These are phyloP conservation scores for Geotrichum klebahnii DNA, from an alignment of 1,139 yeast species.

Conservation along the genomic window DNA sequence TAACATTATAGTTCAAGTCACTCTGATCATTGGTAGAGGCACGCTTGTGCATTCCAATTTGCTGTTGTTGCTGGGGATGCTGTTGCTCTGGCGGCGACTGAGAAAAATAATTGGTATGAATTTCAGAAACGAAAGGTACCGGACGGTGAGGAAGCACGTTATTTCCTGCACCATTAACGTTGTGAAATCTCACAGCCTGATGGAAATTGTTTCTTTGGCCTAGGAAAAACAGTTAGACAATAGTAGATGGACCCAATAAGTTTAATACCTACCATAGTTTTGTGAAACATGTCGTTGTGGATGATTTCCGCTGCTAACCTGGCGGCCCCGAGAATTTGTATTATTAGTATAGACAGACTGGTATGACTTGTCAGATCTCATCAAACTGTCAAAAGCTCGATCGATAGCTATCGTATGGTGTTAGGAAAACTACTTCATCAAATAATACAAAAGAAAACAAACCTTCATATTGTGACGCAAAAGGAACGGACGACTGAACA, in stretches of 20 bases:
- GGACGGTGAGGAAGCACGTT: background rate
- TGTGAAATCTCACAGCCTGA: background rate
- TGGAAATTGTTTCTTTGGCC: background rate
- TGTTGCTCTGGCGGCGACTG: background rate
- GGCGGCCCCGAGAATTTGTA: slow-evolving; percentile 4
- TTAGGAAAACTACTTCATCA: background rate
- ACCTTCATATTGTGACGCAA: slow-evolving; percentile 19
- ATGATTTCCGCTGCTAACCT: background rate
- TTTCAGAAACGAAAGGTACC: background rate
- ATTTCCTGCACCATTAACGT: too few species aligned
- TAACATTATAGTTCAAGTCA: background rate
- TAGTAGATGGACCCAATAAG: background rate
- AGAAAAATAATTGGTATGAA: background rate
- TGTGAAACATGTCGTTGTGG: slow-evolving; percentile 10
- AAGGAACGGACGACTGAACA: slow-evolving; percentile 13
- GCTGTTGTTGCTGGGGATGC: slow-evolving; percentile 7
- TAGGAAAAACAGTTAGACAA: background rate
- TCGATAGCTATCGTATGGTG: slow-evolving; percentile 13
- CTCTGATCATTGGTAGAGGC: slow-evolving; percentile 2
- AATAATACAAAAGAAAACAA: background rate
- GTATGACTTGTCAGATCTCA: slow-evolving; percentile 11
- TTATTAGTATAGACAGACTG: slow-evolving; percentile 3
- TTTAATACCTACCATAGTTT: slow-evolving; percentile 17
- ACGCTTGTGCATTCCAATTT: slow-evolving; percentile 5
- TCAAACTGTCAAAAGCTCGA: slow-evolving; percentile 12